Base-by-base conservation (phyloP, 1,284 basidiomycete genomes). In the Cutaneotrichosporon spelunceum region DNA sequence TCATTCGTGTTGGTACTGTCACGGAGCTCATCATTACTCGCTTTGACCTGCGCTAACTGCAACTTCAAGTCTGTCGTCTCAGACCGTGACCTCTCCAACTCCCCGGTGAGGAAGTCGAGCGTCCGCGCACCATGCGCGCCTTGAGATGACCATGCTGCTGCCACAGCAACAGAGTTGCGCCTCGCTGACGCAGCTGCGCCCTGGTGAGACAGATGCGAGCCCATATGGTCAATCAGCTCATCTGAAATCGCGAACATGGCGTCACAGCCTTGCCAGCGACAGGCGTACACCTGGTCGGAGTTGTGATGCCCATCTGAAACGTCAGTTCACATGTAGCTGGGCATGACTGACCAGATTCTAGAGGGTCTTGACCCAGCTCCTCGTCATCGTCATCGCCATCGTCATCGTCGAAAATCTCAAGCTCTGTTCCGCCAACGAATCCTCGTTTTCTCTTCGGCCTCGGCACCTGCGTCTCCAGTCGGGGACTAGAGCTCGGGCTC, bases 391-490 rank as follows among this genome's bases (percentile, higher is more conserved):
- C 62, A 8, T 56, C 62, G 7, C 54, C 57, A 16, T 63, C 65
- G 48, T 29, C 34, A 34, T 53, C 52, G 34, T 39, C 52, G 24
- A 53, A 39, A 10, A 53, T 24, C 34, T 36, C 23, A 33, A 53
- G 27, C 53, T 66, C 66, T 29, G 62, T 65, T 6, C 66, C 68
- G 33, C 66, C 63, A 16, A 66, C 59, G 24, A 66, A 49, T 1
- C 33, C 42, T 24, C 55, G 27, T 48, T 48, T 49, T 19, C 16
- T 50, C 5, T 27, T 19, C 19, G 48, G 16, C 56, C 45, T 8
- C n/a, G 2, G 3, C 30, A 47, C 27, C 36, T 54, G 54, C 3
- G 55, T 30, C 57, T 42, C 29, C 1, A 30, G 44, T 13, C 59
- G 26, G 16, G 59, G 56, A 29, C 56, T 56, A 23, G 60, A 62